These are phyloP conservation scores for Saccharomycopsis sp. DNA, from an alignment of 805 yeast species.

Conservation along the genomic window DNA sequence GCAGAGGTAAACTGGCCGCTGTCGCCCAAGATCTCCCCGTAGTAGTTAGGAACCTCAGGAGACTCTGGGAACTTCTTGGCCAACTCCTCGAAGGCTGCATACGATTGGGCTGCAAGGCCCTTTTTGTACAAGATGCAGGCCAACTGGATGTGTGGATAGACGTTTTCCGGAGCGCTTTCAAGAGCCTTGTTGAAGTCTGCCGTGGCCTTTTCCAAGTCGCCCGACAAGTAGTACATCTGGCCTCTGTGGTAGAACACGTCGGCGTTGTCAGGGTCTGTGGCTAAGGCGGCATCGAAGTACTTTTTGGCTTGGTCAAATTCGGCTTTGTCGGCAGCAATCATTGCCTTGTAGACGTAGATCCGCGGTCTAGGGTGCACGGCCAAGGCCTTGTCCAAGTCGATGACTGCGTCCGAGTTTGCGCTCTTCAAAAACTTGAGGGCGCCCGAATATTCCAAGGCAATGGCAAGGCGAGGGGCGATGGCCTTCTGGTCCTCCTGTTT, in stretches of 20 bases:
- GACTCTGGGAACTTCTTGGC: slow-evolving; percentile 72
- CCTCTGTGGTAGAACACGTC: slow-evolving; percentile 93
- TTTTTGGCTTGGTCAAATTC: slow-evolving; percentile 50
- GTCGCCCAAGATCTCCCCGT: slow-evolving; percentile 89
- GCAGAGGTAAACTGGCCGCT: slow-evolving; percentile 68
- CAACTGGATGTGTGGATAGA: slow-evolving; percentile 82
- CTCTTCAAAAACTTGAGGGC: slow-evolving; percentile 78
- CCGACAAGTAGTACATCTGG: slow-evolving; percentile 79
- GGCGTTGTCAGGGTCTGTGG: slow-evolving; percentile 60
- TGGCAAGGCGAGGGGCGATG: slow-evolving; percentile 40
- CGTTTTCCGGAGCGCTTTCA: slow-evolving; percentile 64
- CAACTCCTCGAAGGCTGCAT: slow-evolving; percentile 60
- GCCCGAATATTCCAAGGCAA: slow-evolving; percentile 80
- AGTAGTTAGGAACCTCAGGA: slow-evolving; percentile 91
- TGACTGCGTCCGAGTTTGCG: slow-evolving; percentile 58
- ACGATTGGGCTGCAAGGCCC: slow-evolving; percentile 54
- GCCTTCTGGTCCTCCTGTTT: slow-evolving; percentile 25
- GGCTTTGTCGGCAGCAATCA: slow-evolving; percentile 68
- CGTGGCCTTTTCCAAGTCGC: slow-evolving; percentile 66
- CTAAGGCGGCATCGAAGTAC: slow-evolving; percentile 69
- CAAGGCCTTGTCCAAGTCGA: slow-evolving; percentile 58
- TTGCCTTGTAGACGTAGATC: slow-evolving; percentile 75
- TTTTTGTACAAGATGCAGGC: slow-evolving; percentile 88
- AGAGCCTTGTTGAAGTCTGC: slow-evolving; percentile 70
- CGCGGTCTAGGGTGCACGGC: slow-evolving; percentile 68